phyloP scores from a whole-genome alignment of 495 filamentous ascomycete species.

The Immersiella caudata region DNA sequence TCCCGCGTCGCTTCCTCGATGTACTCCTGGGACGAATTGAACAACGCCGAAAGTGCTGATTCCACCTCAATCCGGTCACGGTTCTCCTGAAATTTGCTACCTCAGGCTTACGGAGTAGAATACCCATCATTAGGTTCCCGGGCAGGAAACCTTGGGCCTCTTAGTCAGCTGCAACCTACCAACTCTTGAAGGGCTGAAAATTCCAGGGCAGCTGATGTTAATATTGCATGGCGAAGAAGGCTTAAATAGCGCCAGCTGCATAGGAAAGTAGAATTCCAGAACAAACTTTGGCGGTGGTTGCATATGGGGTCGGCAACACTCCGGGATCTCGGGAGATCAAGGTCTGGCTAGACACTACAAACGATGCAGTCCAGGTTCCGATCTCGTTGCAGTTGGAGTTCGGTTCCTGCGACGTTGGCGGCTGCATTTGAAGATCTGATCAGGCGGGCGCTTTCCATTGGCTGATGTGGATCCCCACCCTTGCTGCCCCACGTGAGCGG shows the following conservation, averaged over 20 bases:
- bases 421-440: constrained; percentile 4
- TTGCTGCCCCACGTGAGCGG: background rate
- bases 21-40: too few relatives aligned
- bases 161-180: too few relatives aligned
- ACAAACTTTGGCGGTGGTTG: background rate
- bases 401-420: background rate
- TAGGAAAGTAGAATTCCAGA: background rate
- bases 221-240: background rate
- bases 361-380: too few relatives aligned
- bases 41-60: too few relatives aligned
- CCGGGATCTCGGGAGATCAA: background rate
- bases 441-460: background rate
- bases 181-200: too few relatives aligned
- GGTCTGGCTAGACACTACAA: background rate
- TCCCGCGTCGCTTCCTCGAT: too few relatives aligned
- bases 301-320: background rate
- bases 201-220: too few relatives aligned
- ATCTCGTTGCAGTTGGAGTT: background rate
- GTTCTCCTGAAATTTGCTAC: background rate
- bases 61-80: too few relatives aligned
- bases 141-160: too few relatives aligned
- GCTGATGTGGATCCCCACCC: background rate
- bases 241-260: background rate
- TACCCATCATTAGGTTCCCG: too few relatives aligned
- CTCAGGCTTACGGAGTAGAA: background rate